phyloP scores from a whole-genome alignment of 192 early-diverging fungal species.

The Gonapodya prolifera region DNA sequence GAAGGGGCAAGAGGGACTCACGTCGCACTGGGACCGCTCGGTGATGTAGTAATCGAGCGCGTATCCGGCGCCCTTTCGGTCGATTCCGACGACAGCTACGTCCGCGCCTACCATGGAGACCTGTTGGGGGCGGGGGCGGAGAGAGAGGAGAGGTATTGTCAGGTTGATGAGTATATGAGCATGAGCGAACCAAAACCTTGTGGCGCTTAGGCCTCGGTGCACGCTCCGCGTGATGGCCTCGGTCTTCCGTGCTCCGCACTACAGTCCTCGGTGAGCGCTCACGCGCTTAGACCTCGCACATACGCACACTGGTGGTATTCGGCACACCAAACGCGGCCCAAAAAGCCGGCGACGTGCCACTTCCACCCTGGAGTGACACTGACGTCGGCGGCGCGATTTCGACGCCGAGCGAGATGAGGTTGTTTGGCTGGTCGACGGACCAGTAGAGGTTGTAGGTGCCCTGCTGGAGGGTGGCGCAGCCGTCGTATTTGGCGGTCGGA shows the following conservation, averaged over 20 bases:
- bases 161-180: too few relatives aligned
- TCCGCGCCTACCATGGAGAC: not conserved
- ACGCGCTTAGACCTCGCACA: too few relatives aligned
- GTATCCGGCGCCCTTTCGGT: not conserved
- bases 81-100: not conserved
- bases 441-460: slow-evolving; percentile 1
- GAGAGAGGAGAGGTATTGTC: too few relatives aligned
- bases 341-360: not conserved
- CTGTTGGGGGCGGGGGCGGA: too few relatives aligned
- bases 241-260: too few relatives aligned
- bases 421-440: not conserved
- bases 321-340: not conserved
- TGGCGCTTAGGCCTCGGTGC: too few relatives aligned
- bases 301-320: not conserved
- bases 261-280: too few relatives aligned
- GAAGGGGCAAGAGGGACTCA: not conserved
- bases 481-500: not conserved
- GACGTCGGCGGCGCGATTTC: not conserved
- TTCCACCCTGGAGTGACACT: too few relatives aligned
- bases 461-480: not conserved
- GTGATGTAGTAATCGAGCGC: not conserved
- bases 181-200: too few relatives aligned
- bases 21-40: not conserved
- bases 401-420: not conserved
- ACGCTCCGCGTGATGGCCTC: too few relatives aligned